Conservation (phyloP, 23 red algal genomes). For the Pyropia haitanensis region DNA sequence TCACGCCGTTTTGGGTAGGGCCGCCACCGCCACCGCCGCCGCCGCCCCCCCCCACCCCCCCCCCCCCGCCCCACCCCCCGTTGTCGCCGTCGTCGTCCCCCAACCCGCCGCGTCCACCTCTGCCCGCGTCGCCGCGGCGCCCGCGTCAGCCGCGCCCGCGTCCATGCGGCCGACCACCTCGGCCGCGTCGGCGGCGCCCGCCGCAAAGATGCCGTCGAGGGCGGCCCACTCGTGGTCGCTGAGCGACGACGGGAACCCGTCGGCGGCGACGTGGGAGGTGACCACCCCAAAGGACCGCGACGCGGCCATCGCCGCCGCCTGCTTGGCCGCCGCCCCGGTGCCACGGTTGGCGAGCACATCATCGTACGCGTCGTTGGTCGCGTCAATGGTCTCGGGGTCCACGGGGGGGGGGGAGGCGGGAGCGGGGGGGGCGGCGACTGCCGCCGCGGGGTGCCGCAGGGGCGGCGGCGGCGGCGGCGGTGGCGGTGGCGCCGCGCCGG, state of each 20-base stretch:
- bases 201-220: neutral
- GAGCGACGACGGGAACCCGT: neutral
- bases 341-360: slow-evolving; percentile 8
- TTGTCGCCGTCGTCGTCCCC: neutral
- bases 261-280: neutral
- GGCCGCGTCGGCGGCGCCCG: neutral
- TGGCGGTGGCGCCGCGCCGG: neutral
- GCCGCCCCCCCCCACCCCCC: neutral
- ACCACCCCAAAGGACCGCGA: neutral
- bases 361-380: slow-evolving; percentile 11
- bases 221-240: neutral
- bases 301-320: neutral
- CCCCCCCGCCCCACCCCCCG: neutral
- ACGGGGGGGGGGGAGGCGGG: neutral
- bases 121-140: neutral
- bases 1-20: neutral
- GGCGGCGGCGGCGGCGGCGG: neutral
- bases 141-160: neutral
- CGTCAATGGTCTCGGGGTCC: neutral
- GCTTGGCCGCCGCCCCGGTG: neutral
- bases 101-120: neutral
- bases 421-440: neutral
- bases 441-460: neutral
- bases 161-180: neutral
- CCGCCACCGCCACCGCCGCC: neutral